Evolutionary conservation across 371 early-diverging fungal species (phyloP).

Genomic region (Lichtheimia ornata): DNA sequence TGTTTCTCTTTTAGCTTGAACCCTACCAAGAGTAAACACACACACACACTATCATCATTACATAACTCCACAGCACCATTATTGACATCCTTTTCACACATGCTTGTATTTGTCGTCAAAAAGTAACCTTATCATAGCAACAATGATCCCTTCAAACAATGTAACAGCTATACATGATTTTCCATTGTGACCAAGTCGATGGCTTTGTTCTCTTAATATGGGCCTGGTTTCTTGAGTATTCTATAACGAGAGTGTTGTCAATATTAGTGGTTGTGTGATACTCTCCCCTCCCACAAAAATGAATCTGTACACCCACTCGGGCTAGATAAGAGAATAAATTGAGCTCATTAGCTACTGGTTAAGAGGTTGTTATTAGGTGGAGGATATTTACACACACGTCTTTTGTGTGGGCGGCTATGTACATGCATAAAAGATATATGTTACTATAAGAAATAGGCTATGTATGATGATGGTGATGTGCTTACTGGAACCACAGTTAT

Average conservation of each 20-base stretch:
- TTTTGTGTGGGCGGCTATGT: neutral
- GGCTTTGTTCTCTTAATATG: neutral
- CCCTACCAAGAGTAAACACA: neutral
- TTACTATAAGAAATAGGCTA: neutral
- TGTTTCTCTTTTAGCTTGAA: neutral
- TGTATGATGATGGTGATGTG: too few species aligned
- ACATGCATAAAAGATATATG: neutral
- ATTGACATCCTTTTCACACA: too few species aligned
- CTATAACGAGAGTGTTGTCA: neutral
- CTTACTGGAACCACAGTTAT: slow-evolving; percentile 11
- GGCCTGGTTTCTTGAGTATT: neutral
- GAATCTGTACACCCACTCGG: neutral
- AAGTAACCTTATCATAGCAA: too few species aligned
- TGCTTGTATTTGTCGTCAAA: too few species aligned
- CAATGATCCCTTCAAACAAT: neutral
- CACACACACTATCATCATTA: neutral
- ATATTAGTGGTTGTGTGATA: neutral
- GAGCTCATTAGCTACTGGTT: neutral
- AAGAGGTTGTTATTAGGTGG: neutral
- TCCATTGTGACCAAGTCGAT: neutral
- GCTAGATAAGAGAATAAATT: neutral
- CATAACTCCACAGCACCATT: too few species aligned
- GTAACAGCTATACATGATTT: neutral
- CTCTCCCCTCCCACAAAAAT: neutral
- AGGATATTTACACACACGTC: neutral